Percentiles rank a stretch among this genome's conserved stretches.
phyloP scores from a whole-genome alignment of 2,329 filamentous ascomycete species.

The Rutstroemia sp. region DNA sequence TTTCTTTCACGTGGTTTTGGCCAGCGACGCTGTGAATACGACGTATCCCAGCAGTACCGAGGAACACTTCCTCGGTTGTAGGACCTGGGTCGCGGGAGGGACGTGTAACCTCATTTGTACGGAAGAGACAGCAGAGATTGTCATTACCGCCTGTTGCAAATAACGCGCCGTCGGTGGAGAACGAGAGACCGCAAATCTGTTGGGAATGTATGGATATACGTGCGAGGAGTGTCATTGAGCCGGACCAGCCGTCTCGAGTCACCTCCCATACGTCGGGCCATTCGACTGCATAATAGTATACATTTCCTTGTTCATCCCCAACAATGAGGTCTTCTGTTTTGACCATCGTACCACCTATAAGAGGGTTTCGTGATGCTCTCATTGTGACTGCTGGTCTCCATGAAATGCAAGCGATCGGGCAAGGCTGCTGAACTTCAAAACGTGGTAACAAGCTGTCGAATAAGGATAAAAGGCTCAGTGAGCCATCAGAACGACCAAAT shows the following conservation, averaged over 20 bases:
- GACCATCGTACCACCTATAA: conserved; percentile 40
- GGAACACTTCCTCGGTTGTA: conserved; percentile 15
- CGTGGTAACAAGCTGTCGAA: conserved; percentile 59
- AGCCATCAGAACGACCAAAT: conserved; percentile 71
- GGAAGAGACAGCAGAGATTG: conserved; percentile 78
- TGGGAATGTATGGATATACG: conserved; percentile 74
- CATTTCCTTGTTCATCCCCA: conserved; percentile 72
- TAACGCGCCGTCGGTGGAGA: conserved; percentile 66
- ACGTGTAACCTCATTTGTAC: conserved; percentile 32
- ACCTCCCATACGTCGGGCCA: conserved; percentile 66
- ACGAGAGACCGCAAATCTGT: conserved; percentile 89
- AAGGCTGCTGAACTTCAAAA: conserved; percentile 67
- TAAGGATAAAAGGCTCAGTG: conserved; percentile 70
- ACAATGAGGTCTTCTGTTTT: conserved; percentile 77
- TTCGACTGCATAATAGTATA: conserved; percentile 87
- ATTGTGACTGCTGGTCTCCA: conserved; percentile 62
- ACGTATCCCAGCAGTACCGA: conserved; percentile 24
- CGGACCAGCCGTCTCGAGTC: conserved; percentile 60
- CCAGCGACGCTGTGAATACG: conserved; percentile 27
- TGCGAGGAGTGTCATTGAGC: conserved; percentile 69
- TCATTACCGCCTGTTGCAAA: conserved; percentile 93
- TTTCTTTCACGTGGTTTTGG: conserved; percentile 34
- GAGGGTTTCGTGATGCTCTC: conserved; percentile 44
- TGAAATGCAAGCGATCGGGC: conserved; percentile 68
- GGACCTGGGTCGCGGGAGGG: conserved; percentile 9